Conservation (phyloP, 2,329 filamentous ascomycete genomes). For the Cadophora gregata region DNA sequence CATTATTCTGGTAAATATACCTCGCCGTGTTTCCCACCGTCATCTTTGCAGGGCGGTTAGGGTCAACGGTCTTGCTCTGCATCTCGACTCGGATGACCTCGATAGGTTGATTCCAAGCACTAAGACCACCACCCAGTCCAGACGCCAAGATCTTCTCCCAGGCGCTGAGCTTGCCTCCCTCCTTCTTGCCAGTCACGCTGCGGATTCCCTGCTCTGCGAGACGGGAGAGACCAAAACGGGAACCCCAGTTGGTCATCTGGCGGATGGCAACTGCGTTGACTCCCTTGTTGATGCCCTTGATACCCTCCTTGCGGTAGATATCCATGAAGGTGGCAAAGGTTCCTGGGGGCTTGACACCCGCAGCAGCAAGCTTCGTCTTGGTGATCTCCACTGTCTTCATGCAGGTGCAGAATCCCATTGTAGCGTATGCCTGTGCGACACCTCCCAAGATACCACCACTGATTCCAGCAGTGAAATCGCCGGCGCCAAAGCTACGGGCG, state of each 20-base stretch:
- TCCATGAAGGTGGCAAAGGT: slow-evolving; percentile 96
- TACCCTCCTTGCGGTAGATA: slow-evolving; percentile 94
- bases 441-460: slow-evolving; percentile 89
- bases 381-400: slow-evolving; percentile 99
- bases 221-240: slow-evolving; percentile 90
- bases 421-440: slow-evolving; percentile 97
- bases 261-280: slow-evolving; percentile 98
- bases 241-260: slow-evolving; percentile 99
- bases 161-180: slow-evolving; percentile 77
- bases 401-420: slow-evolving; percentile 99
- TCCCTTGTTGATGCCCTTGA: slow-evolving; percentile 95
- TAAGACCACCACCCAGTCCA: slow-evolving; percentile 88
- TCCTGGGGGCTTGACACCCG: slow-evolving; percentile 83
- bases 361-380: slow-evolving; percentile 89
- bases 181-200: slow-evolving; percentile 75
- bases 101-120: slow-evolving; percentile 99
- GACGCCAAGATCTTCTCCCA: slow-evolving; percentile 89
- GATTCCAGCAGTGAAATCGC: slow-evolving; percentile 89
- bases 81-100: slow-evolving; percentile 99
- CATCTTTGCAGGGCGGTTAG: slow-evolving; percentile 99
- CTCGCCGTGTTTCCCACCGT: slow-evolving; percentile 83
- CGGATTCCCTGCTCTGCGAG: slow-evolving; percentile 91
- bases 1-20: slow-evolving; percentile 93
- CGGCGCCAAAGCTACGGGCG: slow-evolving; percentile 81
- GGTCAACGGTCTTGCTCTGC: slow-evolving; percentile 98